A percentile compares a stretch with the other conserved stretches of the same genome.
Conservation (phyloP, 129 eudicot genomes). For the Apium graveolens region DNA sequence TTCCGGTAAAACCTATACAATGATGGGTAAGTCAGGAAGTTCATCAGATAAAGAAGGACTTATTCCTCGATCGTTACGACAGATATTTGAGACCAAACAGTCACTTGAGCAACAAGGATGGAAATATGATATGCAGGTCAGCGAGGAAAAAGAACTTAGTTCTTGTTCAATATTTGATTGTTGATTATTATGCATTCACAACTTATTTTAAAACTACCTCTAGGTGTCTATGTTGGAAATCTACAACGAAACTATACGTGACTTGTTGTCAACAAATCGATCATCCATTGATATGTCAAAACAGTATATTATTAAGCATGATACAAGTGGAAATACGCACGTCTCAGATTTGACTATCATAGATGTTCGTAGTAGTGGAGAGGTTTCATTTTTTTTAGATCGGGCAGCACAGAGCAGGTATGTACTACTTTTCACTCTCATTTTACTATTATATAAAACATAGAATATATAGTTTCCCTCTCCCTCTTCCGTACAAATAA, state of each 20-base stretch:
- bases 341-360: constrained; percentile 85
- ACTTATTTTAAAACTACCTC: constrained; percentile 5
- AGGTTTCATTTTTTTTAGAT: constrained; percentile 79
- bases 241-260: constrained; percentile 92
- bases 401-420: constrained; percentile 98
- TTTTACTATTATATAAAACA: neutral
- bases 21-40: constrained; percentile 93
- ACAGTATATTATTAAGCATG: constrained; percentile 85
- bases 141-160: neutral
- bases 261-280: constrained; percentile 57
- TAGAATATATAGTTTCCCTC: neutral
- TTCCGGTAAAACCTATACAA: constrained; percentile 93
- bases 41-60: constrained; percentile 59
- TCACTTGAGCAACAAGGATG: constrained; percentile 77
- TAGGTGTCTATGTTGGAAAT: constrained; percentile 98
- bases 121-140: constrained; percentile 98
- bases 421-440: neutral
- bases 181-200: constrained; percentile 7
- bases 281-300: constrained; percentile 47
- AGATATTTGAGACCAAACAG: constrained; percentile 78
- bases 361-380: constrained; percentile 83
- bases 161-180: neutral
- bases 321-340: constrained; percentile 70
- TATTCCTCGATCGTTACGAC: constrained; percentile 89
- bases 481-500: neutral